Conservation (phyloP, 176 grass and related monocot species). For the Juncus inflexus region DNA sequence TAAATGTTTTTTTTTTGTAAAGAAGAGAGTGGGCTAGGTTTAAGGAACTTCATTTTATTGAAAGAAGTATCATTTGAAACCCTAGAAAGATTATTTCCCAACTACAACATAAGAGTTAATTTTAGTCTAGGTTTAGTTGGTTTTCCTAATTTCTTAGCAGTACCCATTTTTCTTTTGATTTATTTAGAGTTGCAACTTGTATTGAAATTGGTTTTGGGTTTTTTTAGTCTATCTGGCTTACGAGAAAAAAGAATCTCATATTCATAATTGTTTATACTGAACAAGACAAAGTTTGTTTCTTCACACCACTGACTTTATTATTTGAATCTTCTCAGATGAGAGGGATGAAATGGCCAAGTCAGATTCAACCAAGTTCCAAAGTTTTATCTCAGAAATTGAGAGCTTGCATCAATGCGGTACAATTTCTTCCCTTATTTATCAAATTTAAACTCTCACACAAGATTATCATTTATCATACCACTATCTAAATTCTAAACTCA, state of each 20-base stretch:
- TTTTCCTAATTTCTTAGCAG: no score
- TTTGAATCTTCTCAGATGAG: constrained; percentile 45
- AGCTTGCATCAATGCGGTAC: constrained; percentile 74
- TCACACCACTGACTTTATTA: background rate
- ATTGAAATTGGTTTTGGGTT: no score
- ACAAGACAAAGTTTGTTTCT: no score
- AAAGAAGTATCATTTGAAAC: no score
- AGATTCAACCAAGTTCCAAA: constrained; percentile 58
- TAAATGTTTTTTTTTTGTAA: background rate
- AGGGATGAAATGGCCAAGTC: constrained; percentile 55
- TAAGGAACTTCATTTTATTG: no score
- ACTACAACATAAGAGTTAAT: no score
- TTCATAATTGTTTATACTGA: no score
- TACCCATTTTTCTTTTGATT: no score
- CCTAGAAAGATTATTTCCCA: background rate
- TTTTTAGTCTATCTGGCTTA: background rate
- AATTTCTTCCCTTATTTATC: background rate
- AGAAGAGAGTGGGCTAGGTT: no score
- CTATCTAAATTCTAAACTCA: no score
- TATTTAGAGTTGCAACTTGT: background rate
- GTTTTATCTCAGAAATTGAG: constrained; percentile 75
- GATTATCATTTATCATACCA: no score
- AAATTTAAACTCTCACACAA: background rate
- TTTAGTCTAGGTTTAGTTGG: no score
- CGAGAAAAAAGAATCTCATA: background rate